Evolutionary conservation across 2,329 filamentous ascomycete species (phyloP), one percentile per base, ranked within the genome.

Genomic region (Alternaria hordeiaustralica): DNA sequence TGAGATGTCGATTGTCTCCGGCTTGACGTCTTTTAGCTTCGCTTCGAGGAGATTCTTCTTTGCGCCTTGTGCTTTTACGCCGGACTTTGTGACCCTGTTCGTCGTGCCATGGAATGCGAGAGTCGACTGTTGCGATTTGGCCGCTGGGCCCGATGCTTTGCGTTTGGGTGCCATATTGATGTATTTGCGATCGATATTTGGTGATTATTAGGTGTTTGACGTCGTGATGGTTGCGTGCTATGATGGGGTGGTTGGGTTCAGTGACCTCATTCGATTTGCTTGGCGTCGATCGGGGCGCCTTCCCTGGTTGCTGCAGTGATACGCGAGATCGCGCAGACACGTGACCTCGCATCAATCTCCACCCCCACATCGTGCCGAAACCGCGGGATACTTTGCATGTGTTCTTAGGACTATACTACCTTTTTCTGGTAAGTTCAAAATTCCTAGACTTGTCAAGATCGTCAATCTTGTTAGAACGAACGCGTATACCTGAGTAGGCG

Each of bases 71-170:
- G 70, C 58, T 78, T 70, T 79, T 44, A 82, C 74, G 49, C 74
- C 69, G 13, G 86, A 81, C 78, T 91, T 91, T 58, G 87, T 89
- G 70, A 90, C 83, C 79, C 84, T 84, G 67, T 82, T 82, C 41
- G 84, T 82, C 58, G 84, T 82, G 64, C 83, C 81, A 69, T 87
- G 84, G 81, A 91, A 91, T 43, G 88, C 86, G 70, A 91, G 86
- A n/a, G 86, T 89, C 8, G 86, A 82, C 78, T 89, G 87, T 30
- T 84, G 85, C n/a, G 83, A 77, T 71, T 86, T 85, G 68, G 82
- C 77, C 64, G 82, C 73, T 44, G 82, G 73, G 53, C 82, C 76
- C 26, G 80, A 74, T 47, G 75, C 70, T 68, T 78, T 76, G 55
- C 82, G 79, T 69, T 83, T 84, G 18, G 84, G 82, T 55, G 83